phyloP scores from a whole-genome alignment of 345 rosid genomes.

The Draba incana region DNA sequence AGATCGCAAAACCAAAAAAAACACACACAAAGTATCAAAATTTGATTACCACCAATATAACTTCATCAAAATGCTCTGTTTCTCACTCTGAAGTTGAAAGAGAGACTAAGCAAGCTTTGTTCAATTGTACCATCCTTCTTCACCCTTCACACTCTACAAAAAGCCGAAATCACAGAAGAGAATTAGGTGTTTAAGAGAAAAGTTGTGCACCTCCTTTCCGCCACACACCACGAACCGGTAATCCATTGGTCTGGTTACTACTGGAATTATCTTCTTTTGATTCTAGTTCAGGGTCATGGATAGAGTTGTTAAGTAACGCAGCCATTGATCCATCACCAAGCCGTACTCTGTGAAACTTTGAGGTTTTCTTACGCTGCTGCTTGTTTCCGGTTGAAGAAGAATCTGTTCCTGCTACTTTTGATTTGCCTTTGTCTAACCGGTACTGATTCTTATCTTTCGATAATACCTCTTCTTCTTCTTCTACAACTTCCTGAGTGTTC shows the following conservation, averaged over 20 bases:
- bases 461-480: conserved; percentile 44
- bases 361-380: conserved; percentile 73
- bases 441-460: conserved; percentile 62
- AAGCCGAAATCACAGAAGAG: not conserved
- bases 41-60: not conserved
- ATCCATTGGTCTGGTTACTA: conserved; percentile 39
- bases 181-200: conserved; percentile 26
- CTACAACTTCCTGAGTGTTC: conserved; percentile 48
- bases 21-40: not conserved
- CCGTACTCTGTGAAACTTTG: conserved; percentile 72
- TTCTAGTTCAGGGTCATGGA: conserved; percentile 49
- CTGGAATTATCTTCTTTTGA: conserved; percentile 23
- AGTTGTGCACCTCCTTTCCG: conserved; percentile 63
- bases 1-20: not conserved
- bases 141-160: not conserved
- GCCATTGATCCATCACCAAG: conserved; percentile 88
- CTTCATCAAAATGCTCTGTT: not conserved
- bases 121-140: not conserved
- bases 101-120: not conserved
- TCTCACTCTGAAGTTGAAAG: not conserved
- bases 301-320: conserved; percentile 50
- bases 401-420: conserved; percentile 36
- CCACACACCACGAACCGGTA: conserved; percentile 78
- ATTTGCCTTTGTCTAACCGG: conserved; percentile 57
- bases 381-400: conserved; percentile 40